Base-by-base conservation (phyloP, 2,329 filamentous ascomycete genomes). In the Alternaria metachromatica region DNA sequence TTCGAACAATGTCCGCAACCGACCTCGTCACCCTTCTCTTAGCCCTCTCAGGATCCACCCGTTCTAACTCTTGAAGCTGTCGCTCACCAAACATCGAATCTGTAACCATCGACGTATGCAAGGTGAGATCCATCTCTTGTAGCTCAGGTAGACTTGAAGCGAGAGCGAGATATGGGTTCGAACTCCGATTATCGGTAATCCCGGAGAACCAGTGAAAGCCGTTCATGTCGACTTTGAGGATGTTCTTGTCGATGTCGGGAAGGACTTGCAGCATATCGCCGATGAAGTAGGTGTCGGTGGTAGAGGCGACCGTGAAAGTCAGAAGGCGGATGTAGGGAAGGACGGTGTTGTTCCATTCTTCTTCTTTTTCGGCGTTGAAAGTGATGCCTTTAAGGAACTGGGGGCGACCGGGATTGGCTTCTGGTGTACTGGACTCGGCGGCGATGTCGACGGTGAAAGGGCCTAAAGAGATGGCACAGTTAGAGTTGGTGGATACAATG, bases 121-220 rank as follows among this genome's bases (percentile, higher is more conserved):
- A 96, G 10, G 94, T 97, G 79, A 87, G 93, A 44, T 88, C 88
- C 72, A 94, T 92, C 10, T 90, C 90, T 0, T 87, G 89, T 1
- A 97, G 97, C 76, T 85, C 94, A 3, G 91, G 93, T 4, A 97
- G 93, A 72, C 88, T 93, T 12, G 80, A 96, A 55, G 93, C 97
- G 74, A 95, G 97, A 72, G 93, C 93, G 0, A 93, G 89, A 71
- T 93, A 93, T 61, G 95, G 97, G 76, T 97, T 98, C 76, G 89
- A 93, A 2, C 96, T 97, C 72, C 95, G 97, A 3, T 85, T 0
- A 82, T 96, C 15, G 90, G 96, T 70, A 90, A 95, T 72, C 90
- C 91, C 77, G 86, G 90, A 4, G 81, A 81, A 61, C 75, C 79
- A 18, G 80, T 83, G 28, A 80, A 83, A 61, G 76, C 80, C 55